phyloP scores from a whole-genome alignment of 345 rosid species.

The Dipteronia sinensis region DNA sequence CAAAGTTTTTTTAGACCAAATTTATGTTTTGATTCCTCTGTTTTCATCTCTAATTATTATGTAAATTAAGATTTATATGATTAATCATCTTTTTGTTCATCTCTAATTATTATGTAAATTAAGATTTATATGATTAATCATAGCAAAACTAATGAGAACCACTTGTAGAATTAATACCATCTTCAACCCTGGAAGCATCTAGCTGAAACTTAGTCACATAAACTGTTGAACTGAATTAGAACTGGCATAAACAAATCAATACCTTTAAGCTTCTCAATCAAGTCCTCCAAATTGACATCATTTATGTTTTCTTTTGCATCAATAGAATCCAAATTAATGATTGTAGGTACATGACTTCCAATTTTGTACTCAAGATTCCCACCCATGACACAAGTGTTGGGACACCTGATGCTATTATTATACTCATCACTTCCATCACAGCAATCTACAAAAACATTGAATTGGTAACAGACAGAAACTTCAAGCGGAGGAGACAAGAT shows the following conservation, averaged over 20 bases:
- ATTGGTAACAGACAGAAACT: neutral
- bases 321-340: slow-evolving; percentile 18
- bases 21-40: too few relatives aligned
- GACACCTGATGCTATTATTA: slow-evolving; percentile 44
- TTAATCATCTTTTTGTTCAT: too few relatives aligned
- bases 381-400: slow-evolving; percentile 67
- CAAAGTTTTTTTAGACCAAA: too few relatives aligned
- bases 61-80: too few relatives aligned
- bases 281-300: slow-evolving; percentile 30
- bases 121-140: too few relatives aligned
- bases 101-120: too few relatives aligned
- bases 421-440: slow-evolving; percentile 85
- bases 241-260: neutral
- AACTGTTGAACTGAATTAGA: neutral
- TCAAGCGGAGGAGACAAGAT: neutral
- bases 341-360: slow-evolving; percentile 32
- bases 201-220: slow-evolving; percentile 18
- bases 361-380: slow-evolving; percentile 63
- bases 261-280: slow-evolving; percentile 50
- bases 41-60: too few relatives aligned
- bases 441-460: slow-evolving; percentile 45
- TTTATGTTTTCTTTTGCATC: slow-evolving; percentile 32
- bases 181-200: slow-evolving; percentile 63
- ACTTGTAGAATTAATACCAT: slow-evolving; percentile 40
- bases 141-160: slow-evolving; percentile 36